phyloP scores from a whole-genome alignment of 805 yeast genomes.

The Barnettozyma populi region DNA sequence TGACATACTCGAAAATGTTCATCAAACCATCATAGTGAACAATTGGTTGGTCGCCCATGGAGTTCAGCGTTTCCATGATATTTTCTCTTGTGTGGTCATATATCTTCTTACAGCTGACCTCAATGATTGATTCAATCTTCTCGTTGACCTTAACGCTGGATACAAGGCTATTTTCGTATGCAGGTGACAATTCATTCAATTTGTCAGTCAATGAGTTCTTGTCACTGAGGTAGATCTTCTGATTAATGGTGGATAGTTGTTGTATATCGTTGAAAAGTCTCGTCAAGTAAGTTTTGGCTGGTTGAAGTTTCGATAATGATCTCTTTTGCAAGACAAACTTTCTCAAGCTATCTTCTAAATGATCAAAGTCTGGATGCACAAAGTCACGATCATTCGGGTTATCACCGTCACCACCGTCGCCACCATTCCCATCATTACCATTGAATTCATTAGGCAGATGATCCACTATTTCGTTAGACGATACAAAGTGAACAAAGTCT shows the following conservation, averaged over 20 bases:
- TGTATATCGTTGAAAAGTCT: conserved; percentile 66
- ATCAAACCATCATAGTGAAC: conserved; percentile 57
- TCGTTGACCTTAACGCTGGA: conserved; percentile 53
- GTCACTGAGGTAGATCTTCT: conserved; percentile 45
- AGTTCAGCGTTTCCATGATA: conserved; percentile 46
- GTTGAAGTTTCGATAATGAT: conserved; percentile 80
- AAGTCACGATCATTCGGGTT: conserved; percentile 27
- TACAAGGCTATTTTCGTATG: conserved; percentile 47
- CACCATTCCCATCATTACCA: conserved; percentile 34
- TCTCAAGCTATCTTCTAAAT: conserved; percentile 76
- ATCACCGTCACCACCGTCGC: conserved; percentile 30
- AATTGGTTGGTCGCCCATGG: conserved; percentile 44
- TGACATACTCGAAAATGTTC: conserved; percentile 64
- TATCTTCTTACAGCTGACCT: conserved; percentile 47
- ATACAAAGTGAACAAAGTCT: conserved; percentile 93
- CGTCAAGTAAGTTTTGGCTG: conserved; percentile 81
- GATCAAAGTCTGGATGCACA: conserved; percentile 64
- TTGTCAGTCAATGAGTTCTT: conserved; percentile 41
- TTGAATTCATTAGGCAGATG: conserved; percentile 32
- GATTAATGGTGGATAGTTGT: conserved; percentile 57
- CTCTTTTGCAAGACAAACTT: conserved; percentile 86
- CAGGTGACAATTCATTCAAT: conserved; percentile 56
- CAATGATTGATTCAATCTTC: conserved; percentile 57
- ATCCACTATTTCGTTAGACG: conserved; percentile 47
- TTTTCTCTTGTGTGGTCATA: conserved; percentile 55